Evolutionary conservation across 192 early-diverging fungal genomes (phyloP).

Genomic region (Umbelopsis sp.): DNA sequence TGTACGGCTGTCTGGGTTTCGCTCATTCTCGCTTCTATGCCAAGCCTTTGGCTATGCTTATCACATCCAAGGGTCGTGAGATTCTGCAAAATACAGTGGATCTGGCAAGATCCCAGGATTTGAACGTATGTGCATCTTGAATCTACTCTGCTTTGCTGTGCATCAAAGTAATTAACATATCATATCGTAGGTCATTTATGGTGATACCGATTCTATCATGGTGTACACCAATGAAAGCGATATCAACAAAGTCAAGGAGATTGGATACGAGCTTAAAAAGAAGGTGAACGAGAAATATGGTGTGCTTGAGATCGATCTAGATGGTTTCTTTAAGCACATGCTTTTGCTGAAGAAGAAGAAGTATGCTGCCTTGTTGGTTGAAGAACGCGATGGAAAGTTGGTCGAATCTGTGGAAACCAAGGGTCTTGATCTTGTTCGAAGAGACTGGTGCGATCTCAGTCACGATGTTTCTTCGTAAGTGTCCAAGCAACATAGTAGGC

Average conservation of each 20-base stretch:
- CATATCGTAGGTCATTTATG: slow-evolving; percentile 83
- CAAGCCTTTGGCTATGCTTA: slow-evolving; percentile 96
- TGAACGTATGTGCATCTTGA: slow-evolving; percentile 59
- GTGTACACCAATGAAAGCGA: slow-evolving; percentile 83
- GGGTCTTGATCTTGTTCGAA: slow-evolving; percentile 92
- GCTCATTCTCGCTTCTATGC: slow-evolving; percentile 92
- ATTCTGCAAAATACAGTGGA: slow-evolving; percentile 93
- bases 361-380: slow-evolving; percentile 84
- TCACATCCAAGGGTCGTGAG: slow-evolving; percentile 93
- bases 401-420: slow-evolving; percentile 77
- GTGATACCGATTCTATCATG: slow-evolving; percentile 99
- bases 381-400: slow-evolving; percentile 58
- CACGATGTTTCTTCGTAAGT: slow-evolving; percentile 82
- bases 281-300: slow-evolving; percentile 90
- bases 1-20: slow-evolving; percentile 99
- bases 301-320: slow-evolving; percentile 96
- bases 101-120: slow-evolving; percentile 72
- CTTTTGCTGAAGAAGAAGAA: slow-evolving; percentile 97
- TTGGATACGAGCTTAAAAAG: slow-evolving; percentile 82
- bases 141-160: background rate
- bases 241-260: slow-evolving; percentile 70
- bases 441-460: slow-evolving; percentile 97
- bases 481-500: too few relatives aligned
- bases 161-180: too few relatives aligned
- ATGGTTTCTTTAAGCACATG: slow-evolving; percentile 89